Base-by-base conservation (phyloP, 768 basidiomycete species). In the Pleurotus giganteus region DNA sequence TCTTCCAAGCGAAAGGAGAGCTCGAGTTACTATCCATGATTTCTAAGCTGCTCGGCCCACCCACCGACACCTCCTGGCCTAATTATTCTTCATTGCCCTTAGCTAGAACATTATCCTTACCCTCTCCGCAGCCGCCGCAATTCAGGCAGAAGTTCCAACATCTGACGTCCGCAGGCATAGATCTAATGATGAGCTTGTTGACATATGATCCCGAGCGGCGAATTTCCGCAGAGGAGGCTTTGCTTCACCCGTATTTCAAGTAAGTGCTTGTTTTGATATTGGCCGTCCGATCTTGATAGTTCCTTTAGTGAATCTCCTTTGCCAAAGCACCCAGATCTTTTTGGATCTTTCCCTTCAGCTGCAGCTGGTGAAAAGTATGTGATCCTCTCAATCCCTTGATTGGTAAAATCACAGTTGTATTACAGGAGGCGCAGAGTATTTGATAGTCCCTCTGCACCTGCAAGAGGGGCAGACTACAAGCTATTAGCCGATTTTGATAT, bases 1-100 rank as follows among this genome's bases (percentile, higher is more conserved):
- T 98, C n/a, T 94, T 98, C 68, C 96, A 95, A 71, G 94, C 95
- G n/a, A 89, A 95, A 65, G 86, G 86, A 34, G 97, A 99, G 67
- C 75, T 96, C 12, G 96, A 99, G 65, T 85, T 98, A 58, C 76
- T 98, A 45, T 82, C 84, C 47, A 90, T 92, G 86, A 96, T 98
- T 50, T 96, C 97, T 77, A 94, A 89, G 66, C 83, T 98, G 4
- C 82, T 98, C 1, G 97, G 97, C 0, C 85, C 91, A n/a, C 97
- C 97, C 0, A 94, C 92, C 1, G 83, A 80, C 29, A 78, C 80
- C 42, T 82, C 85, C 2, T 98, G 97, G 97, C 91, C 94, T 0
- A 88, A 89, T 4, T 97, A 89, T 69, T 76, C 77, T 27, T 73
- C 74, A 1, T 79, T 98, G 15, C 95, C 96, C 7, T 72, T 94